phyloP scores from a whole-genome alignment of 2,329 filamentous ascomycete species.

The Periconia digitata region DNA sequence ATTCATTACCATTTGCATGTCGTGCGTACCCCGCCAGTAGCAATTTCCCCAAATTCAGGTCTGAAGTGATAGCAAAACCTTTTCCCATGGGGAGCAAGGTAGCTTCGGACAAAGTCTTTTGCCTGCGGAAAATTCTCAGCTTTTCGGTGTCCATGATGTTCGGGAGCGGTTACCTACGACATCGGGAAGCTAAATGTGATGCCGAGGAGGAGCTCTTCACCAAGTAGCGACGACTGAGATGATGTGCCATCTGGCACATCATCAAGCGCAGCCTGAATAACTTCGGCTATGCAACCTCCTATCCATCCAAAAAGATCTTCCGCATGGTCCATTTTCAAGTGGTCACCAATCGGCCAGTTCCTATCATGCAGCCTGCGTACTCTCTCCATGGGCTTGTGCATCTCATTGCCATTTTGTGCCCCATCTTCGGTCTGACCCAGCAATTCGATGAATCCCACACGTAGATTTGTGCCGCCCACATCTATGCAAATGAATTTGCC shows the following conservation, averaged over 20 bases:
- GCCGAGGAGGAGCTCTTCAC: slow-evolving; percentile 60
- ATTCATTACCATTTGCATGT: slow-evolving; percentile 49
- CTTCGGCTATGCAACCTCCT: slow-evolving; percentile 72
- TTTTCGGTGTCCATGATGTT: background rate
- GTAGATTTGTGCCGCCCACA: slow-evolving; percentile 68
- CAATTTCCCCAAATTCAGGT: slow-evolving; percentile 62
- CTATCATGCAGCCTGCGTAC: slow-evolving; percentile 66
- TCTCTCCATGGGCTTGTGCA: slow-evolving; percentile 30
- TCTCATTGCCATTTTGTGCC: background rate
- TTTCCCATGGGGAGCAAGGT: slow-evolving; percentile 71
- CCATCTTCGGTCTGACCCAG: slow-evolving; percentile 37
- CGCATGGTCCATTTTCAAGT: slow-evolving; percentile 72
- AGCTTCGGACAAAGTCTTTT: slow-evolving; percentile 63
- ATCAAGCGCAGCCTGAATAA: slow-evolving; percentile 62
- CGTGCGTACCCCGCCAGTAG: slow-evolving; percentile 61
- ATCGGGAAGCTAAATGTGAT: slow-evolving; percentile 74
- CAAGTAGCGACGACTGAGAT: slow-evolving; percentile 36
- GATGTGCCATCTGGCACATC: slow-evolving; percentile 21
- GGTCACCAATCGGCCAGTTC: slow-evolving; percentile 73
- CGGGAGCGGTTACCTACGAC: slow-evolving; percentile 39
- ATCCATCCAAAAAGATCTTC: slow-evolving; percentile 82
- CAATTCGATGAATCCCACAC: slow-evolving; percentile 68
- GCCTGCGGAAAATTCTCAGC: slow-evolving; percentile 37
- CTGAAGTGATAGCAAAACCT: slow-evolving; percentile 64
- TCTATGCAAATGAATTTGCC: slow-evolving; percentile 52